Conservation (phyloP, 495 filamentous ascomycete species). For the Barbatosphaeria neglecta region DNA sequence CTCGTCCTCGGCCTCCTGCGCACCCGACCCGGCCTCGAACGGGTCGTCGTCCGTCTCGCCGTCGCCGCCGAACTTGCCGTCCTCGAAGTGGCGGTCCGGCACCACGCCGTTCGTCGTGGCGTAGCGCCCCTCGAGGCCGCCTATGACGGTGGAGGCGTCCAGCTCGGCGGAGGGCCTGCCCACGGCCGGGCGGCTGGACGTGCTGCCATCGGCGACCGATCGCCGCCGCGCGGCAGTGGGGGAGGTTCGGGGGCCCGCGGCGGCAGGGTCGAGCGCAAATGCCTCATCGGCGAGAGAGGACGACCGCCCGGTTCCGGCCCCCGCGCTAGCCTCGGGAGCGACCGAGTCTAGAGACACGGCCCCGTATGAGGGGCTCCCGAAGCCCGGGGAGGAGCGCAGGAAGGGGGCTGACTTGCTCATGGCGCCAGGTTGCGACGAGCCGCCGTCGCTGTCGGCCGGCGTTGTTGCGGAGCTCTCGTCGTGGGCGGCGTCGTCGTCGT, state of each 20-base stretch:
- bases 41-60: constrained; percentile 15
- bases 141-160: neutral
- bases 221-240: too few species aligned
- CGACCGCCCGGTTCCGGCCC: neutral
- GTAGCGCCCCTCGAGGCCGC: neutral
- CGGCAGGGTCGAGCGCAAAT: constrained; percentile 10
- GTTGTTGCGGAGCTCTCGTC: neutral
- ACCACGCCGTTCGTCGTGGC: neutral
- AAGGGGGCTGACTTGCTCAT: constrained; percentile 48
- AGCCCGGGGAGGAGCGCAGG: constrained; percentile 47
- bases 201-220: neutral
- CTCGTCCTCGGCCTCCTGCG: constrained; percentile 8
- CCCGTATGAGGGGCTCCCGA: constrained; percentile 46
- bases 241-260: too few species aligned
- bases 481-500: too few species aligned
- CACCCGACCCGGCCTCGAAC: constrained; percentile 11
- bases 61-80: constrained; percentile 2
- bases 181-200: neutral
- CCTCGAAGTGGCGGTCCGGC: neutral
- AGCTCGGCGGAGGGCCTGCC: neutral
- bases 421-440: constrained; percentile 4
- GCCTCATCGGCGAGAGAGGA: constrained; percentile 6
- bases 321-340: constrained; percentile 1
- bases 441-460: neutral
- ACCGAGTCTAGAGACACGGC: constrained; percentile 28